Base-by-base conservation (phyloP, 83 land plant species). In the Picea engelmannii region DNA sequence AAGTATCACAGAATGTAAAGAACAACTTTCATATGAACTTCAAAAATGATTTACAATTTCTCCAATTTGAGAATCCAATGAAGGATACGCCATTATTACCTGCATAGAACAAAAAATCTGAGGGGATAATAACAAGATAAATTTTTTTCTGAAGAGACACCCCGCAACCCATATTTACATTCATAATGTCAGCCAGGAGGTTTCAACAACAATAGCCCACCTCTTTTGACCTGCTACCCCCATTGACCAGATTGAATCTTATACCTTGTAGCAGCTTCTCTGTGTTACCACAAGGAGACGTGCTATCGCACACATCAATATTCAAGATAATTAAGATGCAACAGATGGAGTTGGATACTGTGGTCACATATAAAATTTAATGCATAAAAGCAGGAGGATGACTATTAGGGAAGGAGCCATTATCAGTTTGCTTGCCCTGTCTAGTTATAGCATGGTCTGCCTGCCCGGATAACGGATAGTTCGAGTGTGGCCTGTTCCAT, bases 401-500 rank as follows among this genome's bases (percentile, higher is more conserved):
- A 78, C 21, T 59, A 27, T 78, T 78, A 60, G 42, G 38, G 12
- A 78, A 59, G 64, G 64, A 78, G 9, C 40, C 25, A 78, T 60
- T 35, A 47, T 78, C 79, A 78, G 79, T 78, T 78, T 78, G 79
- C 64, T 64, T 78, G 64, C 38, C 65, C 31, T 78, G 79, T 58
- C 79, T 78, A 3, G 64, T 38, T n/a, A 59, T 74, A 25, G 62
- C 31, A 78, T 55, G 25, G 27, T 66, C 27, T 59, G 52, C 81
- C 75, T 83, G 82, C 49, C 81, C 87, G 15, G 78, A 58, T 17
- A 66, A 62, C 18, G 80, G 76, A 27, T 69, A 65, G 66, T 82
- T 74, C 15, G 75, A 84, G 62, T 81, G 91, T 62, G 73, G 77
- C 71, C 88, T 84, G 73, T 23, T 80, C 42, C 88, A 88, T 52